phyloP scores from a whole-genome alignment of 176 grass and related monocot genomes.

The Themeda triandra region DNA sequence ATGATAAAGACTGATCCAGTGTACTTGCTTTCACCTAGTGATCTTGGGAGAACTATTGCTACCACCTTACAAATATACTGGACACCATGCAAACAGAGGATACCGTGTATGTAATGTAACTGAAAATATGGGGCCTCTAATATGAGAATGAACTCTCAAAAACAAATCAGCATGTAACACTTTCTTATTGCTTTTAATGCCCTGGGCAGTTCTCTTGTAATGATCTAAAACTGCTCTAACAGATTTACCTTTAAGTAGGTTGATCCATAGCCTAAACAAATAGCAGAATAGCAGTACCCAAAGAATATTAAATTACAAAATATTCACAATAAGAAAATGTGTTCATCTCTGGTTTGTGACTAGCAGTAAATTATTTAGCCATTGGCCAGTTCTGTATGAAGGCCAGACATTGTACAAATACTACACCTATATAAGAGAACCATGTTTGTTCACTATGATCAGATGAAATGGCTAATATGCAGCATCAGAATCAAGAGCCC shows the following conservation, averaged over 20 bases:
- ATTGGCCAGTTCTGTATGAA: no score
- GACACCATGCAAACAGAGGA: background rate
- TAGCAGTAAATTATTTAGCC: no score
- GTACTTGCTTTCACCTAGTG: background rate
- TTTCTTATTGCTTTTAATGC: background rate
- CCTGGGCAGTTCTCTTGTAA: background rate
- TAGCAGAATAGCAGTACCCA: background rate
- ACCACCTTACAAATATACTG: background rate
- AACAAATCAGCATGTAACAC: background rate
- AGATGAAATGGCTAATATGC: no score
- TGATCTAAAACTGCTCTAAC: background rate
- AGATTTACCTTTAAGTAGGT: background rate
- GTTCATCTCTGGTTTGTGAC: no score
- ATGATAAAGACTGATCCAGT: background rate
- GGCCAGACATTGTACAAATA: no score
- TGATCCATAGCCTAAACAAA: background rate
- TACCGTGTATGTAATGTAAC: background rate
- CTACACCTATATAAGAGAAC: no score
- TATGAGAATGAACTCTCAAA: background rate
- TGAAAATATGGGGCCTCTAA: background rate
- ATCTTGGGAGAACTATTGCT: background rate
- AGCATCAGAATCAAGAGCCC: no score
- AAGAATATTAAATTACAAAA: background rate
- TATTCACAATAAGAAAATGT: background rate
- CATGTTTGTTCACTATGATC: no score